Evolutionary conservation across 2,329 filamentous ascomycete species (phyloP).

Genomic region (Elsinoe batatas): DNA sequence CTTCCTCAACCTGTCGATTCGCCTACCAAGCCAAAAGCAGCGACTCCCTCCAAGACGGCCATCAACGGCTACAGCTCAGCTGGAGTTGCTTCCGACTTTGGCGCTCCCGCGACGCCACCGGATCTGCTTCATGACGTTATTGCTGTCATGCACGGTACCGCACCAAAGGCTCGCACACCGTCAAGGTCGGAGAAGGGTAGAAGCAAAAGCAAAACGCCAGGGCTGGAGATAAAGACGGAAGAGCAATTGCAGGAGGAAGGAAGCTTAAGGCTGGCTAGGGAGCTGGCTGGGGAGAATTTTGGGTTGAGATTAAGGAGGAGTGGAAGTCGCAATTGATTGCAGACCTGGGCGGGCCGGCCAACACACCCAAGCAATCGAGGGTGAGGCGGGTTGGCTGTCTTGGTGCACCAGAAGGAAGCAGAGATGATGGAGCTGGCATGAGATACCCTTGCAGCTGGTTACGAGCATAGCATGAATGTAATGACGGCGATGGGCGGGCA

Average conservation of each 20-base stretch:
- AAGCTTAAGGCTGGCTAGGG: slow-evolving; percentile 23
- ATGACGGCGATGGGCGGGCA: background rate
- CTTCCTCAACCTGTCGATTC: slow-evolving; percentile 10
- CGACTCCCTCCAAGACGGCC: background rate
- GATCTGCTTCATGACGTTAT: background rate
- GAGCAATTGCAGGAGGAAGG: slow-evolving; percentile 20
- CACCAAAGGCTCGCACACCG: background rate
- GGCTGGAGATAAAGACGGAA: slow-evolving; percentile 17
- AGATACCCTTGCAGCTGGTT: slow-evolving; percentile 6
- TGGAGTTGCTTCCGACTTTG: background rate
- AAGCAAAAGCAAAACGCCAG: slow-evolving; percentile 23
- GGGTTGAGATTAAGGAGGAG: slow-evolving; percentile 21
- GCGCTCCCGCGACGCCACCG: background rate
- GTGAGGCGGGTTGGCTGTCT: too few relatives aligned
- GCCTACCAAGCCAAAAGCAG: slow-evolving; percentile 12
- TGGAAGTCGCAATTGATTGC: background rate
- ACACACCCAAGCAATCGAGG: background rate
- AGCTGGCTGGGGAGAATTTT: slow-evolving; percentile 25
- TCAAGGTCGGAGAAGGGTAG: slow-evolving; percentile 14
- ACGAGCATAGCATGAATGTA: slow-evolving; percentile 8
- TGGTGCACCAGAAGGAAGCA: background rate
- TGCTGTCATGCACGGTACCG: background rate
- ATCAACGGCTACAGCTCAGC: background rate
- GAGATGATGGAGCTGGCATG: background rate
- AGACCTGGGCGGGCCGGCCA: background rate